Evolutionary conservation across 768 basidiomycete species (phyloP).

Genomic region (Gymnopilus dilepis): DNA sequence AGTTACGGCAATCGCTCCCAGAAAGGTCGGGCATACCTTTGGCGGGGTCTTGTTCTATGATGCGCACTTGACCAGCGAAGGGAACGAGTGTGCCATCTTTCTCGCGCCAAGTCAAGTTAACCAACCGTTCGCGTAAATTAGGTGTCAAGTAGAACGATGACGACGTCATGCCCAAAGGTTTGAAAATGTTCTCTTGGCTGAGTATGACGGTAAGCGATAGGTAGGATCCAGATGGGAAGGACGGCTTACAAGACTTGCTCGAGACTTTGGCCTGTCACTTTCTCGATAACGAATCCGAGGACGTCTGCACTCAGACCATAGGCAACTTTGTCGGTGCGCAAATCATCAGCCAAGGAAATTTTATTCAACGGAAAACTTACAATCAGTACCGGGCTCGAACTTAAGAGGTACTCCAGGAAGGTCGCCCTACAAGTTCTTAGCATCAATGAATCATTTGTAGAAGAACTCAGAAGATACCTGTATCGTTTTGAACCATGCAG

Average conservation of each 20-base stretch:
- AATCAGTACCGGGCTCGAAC: constrained; percentile 38
- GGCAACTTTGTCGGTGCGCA: constrained; percentile 23
- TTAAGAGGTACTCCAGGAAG: constrained; percentile 30
- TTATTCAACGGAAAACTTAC: constrained; percentile 17
- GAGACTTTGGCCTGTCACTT: constrained; percentile 32
- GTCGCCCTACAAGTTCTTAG: constrained; percentile 22
- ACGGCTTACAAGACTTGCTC: constrained; percentile 34
- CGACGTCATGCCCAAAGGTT: constrained; percentile 32
- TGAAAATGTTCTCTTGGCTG: constrained; percentile 38
- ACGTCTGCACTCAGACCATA: constrained; percentile 38
- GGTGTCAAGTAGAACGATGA: constrained; percentile 34
- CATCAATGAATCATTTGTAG: not conserved
- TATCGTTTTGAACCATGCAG: constrained; percentile 22
- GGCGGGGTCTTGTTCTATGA: constrained; percentile 32
- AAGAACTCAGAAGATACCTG: constrained; percentile 20
- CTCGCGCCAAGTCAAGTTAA: constrained; percentile 26
- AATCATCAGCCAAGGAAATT: not conserved
- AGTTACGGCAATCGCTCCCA: not conserved
- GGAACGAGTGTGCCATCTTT: constrained; percentile 21
- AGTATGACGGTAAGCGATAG: not conserved
- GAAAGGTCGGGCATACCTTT: constrained; percentile 25
- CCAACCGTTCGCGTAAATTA: constrained; percentile 23
- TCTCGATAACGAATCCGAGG: constrained; percentile 38
- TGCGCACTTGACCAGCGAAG: constrained; percentile 18
- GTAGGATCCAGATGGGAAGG: not conserved